Evolutionary conservation across 2,329 filamentous ascomycete species (phyloP).

Genomic region (Amesomyces nigricolor): DNA sequence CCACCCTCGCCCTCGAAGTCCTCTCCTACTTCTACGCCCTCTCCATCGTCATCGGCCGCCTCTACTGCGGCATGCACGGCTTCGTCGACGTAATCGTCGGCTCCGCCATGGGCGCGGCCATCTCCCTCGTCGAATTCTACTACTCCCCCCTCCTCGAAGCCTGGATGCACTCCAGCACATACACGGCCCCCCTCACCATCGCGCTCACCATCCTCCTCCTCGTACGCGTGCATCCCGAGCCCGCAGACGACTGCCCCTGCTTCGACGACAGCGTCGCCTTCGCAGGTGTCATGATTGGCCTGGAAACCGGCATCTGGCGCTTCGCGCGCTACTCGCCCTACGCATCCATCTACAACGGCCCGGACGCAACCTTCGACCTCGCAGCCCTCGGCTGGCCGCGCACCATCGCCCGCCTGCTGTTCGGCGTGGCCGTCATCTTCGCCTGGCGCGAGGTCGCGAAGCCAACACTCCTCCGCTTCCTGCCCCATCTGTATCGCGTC

Average conservation of each 20-base stretch:
- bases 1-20: conserved; percentile 58
- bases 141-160: conserved; percentile 59
- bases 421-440: conserved; percentile 81
- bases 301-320: conserved; percentile 80
- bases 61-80: conserved; percentile 99
- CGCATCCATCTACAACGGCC: conserved; percentile 41
- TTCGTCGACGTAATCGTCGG: conserved; percentile 87
- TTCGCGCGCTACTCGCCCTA: conserved; percentile 51
- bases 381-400: conserved; percentile 59
- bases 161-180: conserved; percentile 62
- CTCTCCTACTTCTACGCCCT: conserved; percentile 77
- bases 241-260: conserved; percentile 92
- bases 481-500: conserved; percentile 83
- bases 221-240: conserved; percentile 88
- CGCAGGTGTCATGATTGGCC: conserved; percentile 80
- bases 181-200: conserved; percentile 58
- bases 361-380: conserved; percentile 56
- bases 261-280: conserved; percentile 96
- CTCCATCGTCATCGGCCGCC: conserved; percentile 82
- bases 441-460: conserved; percentile 89
- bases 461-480: conserved; percentile 65
- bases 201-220: conserved; percentile 65
- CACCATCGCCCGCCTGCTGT: conserved; percentile 61
- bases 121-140: conserved; percentile 55
- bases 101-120: conserved; percentile 65